Evolutionary conservation across 2,329 filamentous ascomycete genomes (phyloP).

Genomic region (Stagonosporopsis cucurbitacearum): DNA sequence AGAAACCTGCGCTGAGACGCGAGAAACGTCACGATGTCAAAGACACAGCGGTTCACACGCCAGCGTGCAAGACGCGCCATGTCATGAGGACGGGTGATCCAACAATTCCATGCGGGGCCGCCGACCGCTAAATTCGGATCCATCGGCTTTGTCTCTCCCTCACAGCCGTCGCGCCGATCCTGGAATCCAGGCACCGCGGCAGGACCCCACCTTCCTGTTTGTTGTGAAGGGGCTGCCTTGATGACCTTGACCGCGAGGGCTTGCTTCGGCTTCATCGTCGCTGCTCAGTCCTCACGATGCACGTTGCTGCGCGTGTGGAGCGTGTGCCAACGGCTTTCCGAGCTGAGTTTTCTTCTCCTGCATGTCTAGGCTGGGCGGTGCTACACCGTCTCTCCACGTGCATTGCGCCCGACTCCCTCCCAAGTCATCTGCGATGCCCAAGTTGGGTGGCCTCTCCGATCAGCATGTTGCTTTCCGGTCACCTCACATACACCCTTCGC

Average conservation of each 20-base stretch:
- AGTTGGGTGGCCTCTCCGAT: conserved; percentile 1
- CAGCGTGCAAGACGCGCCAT: conserved; percentile 26
- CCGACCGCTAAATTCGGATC: conserved; percentile 27
- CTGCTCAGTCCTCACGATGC: conserved; percentile 10
- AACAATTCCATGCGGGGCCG: conserved; percentile 30
- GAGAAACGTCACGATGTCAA: conserved; percentile 39
- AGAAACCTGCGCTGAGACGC: conserved; percentile 15
- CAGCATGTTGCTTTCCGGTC: conserved; percentile 3
- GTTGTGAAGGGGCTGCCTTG: conserved; percentile 20
- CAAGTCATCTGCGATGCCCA: neutral
- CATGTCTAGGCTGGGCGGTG: conserved; percentile 6
- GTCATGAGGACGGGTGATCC: conserved; percentile 40
- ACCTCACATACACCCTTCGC: neutral
- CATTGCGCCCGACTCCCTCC: neutral
- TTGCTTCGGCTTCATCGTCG: conserved; percentile 15
- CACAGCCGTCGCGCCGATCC: conserved; percentile 17
- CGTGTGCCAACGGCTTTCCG: conserved; percentile 2
- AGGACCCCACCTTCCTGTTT: conserved; percentile 27
- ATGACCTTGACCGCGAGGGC: conserved; percentile 4
- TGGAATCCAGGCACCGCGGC: conserved; percentile 20
- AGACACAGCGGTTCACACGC: conserved; percentile 23
- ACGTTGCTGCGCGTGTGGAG: conserved; percentile 11
- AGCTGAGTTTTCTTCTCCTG: neutral
- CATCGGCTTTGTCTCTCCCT: conserved; percentile 25
- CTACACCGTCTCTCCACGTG: conserved; percentile 4